A percentile compares a stretch with the other conserved stretches of the same genome.
These are phyloP conservation scores for Alternaria angustiovoidea DNA, from an alignment of 2,329 filamentous ascomycete species.

Conservation along the genomic window DNA sequence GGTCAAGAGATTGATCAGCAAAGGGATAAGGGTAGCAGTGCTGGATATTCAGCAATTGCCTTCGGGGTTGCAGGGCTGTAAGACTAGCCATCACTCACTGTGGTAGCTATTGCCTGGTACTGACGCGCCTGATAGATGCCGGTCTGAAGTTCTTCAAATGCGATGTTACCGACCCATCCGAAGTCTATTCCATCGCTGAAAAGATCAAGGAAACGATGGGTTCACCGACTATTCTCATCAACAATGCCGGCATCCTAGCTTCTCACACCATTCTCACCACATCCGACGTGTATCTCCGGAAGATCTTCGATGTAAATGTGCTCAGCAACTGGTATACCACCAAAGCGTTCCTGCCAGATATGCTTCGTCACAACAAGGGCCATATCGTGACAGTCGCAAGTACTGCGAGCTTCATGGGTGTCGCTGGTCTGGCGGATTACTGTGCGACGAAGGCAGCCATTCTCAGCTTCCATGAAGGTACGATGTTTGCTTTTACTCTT, in stretches of 20 bases:
- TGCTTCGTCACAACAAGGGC: constrained; percentile 53
- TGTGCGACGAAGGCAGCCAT: constrained; percentile 61
- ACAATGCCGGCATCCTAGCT: constrained; percentile 47
- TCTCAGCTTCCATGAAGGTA: constrained; percentile 63
- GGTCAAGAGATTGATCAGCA: constrained; percentile 36
- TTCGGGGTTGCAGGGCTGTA: constrained; percentile 37
- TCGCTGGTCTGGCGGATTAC: constrained; percentile 62
- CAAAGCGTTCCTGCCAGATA: constrained; percentile 48
- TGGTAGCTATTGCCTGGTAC: not conserved
- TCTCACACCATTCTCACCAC: constrained; percentile 46
- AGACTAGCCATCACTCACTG: not conserved
- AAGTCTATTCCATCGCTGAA: constrained; percentile 38
- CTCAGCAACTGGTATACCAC: constrained; percentile 47
- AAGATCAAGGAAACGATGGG: constrained; percentile 34
- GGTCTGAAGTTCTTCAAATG: constrained; percentile 44
- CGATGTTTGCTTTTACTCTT: constrained; percentile 54
- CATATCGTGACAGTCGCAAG: constrained; percentile 66
- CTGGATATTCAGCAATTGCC: constrained; percentile 46
- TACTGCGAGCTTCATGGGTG: constrained; percentile 59
- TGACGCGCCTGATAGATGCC: constrained; percentile 28
- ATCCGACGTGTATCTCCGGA: constrained; percentile 37
- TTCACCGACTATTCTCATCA: constrained; percentile 45
- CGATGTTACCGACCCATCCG: constrained; percentile 43
- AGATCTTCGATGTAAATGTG: constrained; percentile 50
- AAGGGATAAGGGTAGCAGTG: constrained; percentile 43